A percentile compares a stretch with the other conserved stretches of the same genome.
Conservation (phyloP, 352 stramenopile species). For the Pythium sp. region DNA sequence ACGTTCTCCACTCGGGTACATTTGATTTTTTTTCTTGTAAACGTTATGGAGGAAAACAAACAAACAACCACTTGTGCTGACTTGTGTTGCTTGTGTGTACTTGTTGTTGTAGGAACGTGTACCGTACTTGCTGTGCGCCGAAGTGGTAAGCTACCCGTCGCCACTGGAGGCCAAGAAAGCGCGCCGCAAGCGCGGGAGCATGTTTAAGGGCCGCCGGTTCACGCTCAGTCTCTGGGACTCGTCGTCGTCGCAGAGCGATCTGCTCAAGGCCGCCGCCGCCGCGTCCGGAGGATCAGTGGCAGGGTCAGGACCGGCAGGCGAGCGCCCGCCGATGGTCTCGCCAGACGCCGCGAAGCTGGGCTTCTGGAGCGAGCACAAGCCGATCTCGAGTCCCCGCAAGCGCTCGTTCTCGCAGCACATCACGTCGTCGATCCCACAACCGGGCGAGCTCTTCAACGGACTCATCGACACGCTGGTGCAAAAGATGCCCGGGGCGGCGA, state of each 20-base stretch:
- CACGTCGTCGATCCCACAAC: conserved; percentile 62
- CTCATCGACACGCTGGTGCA: conserved; percentile 69
- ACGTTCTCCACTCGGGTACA: conserved; percentile 71
- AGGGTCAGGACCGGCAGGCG: conserved; percentile 12
- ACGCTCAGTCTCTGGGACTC: conserved; percentile 68
- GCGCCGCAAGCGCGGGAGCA: conserved; percentile 36
- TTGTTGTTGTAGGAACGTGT: conserved; percentile 53
- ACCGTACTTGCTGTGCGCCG: conserved; percentile 70
- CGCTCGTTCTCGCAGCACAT: conserved; percentile 77
- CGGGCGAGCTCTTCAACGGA: conserved; percentile 61
- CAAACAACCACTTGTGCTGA: background rate
- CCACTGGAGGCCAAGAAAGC: conserved; percentile 36
- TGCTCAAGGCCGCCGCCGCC: conserved; percentile 18
- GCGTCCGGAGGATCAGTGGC: background rate
- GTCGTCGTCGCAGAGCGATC: conserved; percentile 35
- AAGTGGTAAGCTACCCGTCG: conserved; percentile 69
- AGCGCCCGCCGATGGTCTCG: conserved; percentile 44
- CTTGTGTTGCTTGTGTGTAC: background rate
- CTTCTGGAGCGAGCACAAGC: conserved; percentile 82
- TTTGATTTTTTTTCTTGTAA: background rate
- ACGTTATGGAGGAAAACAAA: background rate
- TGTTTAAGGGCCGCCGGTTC: conserved; percentile 59
- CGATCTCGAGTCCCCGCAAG: conserved; percentile 49
- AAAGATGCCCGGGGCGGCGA: conserved; percentile 47
- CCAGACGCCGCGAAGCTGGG: conserved; percentile 63